Percentiles rank a stretch among this genome's conserved stretches.
Evolutionary conservation across 371 early-diverging fungal genomes (phyloP).

Genomic region (Blyttiomyces sp.): DNA sequence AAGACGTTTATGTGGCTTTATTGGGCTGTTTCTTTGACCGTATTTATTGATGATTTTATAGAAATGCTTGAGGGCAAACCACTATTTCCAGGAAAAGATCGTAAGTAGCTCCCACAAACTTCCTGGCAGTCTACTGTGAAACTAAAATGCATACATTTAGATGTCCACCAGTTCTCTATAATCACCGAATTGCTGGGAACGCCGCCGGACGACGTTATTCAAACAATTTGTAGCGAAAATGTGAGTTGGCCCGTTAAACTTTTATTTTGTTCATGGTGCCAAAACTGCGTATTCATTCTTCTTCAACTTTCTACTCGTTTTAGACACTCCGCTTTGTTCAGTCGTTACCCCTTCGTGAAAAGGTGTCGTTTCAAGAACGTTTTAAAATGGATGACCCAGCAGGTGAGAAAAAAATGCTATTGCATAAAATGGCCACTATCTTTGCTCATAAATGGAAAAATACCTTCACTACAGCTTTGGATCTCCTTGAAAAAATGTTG

Average conservation of each 20-base stretch:
- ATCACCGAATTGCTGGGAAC: conserved; percentile 92
- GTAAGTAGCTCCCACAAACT: too few relatives aligned
- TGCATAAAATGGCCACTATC: not conserved
- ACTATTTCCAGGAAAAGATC: conserved; percentile 94
- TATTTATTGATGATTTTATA: not conserved
- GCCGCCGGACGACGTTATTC: conserved; percentile 89
- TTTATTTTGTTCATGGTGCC: not conserved
- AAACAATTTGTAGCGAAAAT: conserved; percentile 89
- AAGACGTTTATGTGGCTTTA: not conserved
- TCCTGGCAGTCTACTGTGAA: conserved; percentile 47
- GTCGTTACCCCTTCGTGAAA: conserved; percentile 76
- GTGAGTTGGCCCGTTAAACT: conserved; percentile 44
- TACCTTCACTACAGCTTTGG: conserved; percentile 52
- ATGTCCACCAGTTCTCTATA: conserved; percentile 92
- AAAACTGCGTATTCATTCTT: too few relatives aligned
- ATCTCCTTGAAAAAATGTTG: conserved; percentile 83
- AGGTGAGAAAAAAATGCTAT: not conserved
- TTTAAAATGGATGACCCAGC: conserved; percentile 61
- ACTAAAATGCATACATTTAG: conserved; percentile 22
- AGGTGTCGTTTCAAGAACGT: conserved; percentile 72
- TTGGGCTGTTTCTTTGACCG: not conserved
- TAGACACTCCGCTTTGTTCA: conserved; percentile 89
- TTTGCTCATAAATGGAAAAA: not conserved
- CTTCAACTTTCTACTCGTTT: not conserved
- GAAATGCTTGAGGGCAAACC: conserved; percentile 97